Evolutionary conservation across 2,329 filamentous ascomycete genomes (phyloP).

Genomic region (Aspergillus sp.): DNA sequence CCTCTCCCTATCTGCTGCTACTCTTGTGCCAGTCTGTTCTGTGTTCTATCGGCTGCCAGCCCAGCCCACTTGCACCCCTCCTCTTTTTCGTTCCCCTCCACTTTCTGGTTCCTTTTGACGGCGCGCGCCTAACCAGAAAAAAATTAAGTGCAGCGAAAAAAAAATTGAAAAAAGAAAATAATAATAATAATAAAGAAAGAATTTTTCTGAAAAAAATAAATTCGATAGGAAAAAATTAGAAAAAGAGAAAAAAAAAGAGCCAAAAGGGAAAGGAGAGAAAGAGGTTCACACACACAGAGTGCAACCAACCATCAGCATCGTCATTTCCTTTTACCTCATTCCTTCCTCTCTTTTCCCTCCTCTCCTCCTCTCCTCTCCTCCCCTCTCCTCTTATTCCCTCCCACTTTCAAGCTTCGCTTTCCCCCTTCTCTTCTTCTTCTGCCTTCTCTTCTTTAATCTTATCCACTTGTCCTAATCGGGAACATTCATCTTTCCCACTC

Average conservation of each 20-base stretch:
- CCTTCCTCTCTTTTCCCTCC: background rate
- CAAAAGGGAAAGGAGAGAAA: conserved; percentile 2
- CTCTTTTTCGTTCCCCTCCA: conserved; percentile 17
- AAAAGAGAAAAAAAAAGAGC: conserved; percentile 5
- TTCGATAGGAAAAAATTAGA: background rate
- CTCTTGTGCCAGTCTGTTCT: conserved; percentile 1
- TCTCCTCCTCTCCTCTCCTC: conserved; percentile 8
- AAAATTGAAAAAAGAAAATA: conserved; percentile 5
- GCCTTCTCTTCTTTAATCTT: conserved; percentile 1
- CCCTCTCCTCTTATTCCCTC: background rate
- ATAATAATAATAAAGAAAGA: conserved; percentile 1
- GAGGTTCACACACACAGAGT: conserved; percentile 4
- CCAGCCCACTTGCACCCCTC: conserved; percentile 20
- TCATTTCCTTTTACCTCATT: conserved; percentile 7
- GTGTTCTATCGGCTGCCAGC: conserved; percentile 14
- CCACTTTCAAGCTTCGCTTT: conserved; percentile 1
- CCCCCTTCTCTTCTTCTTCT: background rate
- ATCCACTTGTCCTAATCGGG: conserved; percentile 8
- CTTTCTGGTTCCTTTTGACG: conserved; percentile 20
- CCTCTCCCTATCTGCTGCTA: too few species aligned
- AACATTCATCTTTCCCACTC: conserved; percentile 1
- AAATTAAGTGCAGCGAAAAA: conserved; percentile 2
- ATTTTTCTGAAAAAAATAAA: too few species aligned
- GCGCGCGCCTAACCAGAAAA: conserved; percentile 16
- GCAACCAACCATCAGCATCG: conserved; percentile 1